Base-by-base conservation (phyloP, 169 alveolate species). In the Eimeria tenella region DNA sequence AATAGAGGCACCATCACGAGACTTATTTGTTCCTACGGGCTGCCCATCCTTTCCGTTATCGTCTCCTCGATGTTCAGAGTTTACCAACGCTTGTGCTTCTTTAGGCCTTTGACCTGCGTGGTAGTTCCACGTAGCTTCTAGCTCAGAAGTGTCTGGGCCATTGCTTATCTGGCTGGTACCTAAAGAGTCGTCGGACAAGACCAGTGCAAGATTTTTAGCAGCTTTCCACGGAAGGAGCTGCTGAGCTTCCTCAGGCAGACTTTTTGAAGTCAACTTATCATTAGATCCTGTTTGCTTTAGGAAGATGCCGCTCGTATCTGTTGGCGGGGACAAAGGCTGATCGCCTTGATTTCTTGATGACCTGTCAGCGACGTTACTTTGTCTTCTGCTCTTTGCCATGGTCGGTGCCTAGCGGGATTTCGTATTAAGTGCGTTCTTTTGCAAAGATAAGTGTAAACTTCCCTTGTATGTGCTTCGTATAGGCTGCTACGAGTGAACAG, bases 281-380 rank as follows among this genome's bases (percentile, higher is more conserved):
- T 15, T 21, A 21, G 11, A 2, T 17, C 49, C 25, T 31, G 31
- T 49, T 8, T 15, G 15, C 17, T 58, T 5, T 7, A 77, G 5
- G 5, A 62, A 17, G 77, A 58, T 53, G 17, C 21, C 21, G 13
- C 77, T 52, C 50, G 90, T 53, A 31, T 53, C 65, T 53, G 62
- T 25, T 31, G 90, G 90, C 10, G 90, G 90, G 13, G 90, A 83
- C 79, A 83, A 6, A 11, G 90, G 90, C 90, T 83, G 90, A 62
- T 83, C 90, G 49, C 90, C 90, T n/a, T 0, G 62, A 19, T 83
- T 83, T 17, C 90, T 62, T 5, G 52, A 11, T 19, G 75, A 74
- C 77, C 25, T 83, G 77, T 83, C 90, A 15, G 79, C 21, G 15
- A 23, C 50, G 63, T 25, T 50, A 31, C 90, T 83, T 10, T 77